These are phyloP conservation scores for Apophysomyces variabilis DNA, from an alignment of 371 early-diverging fungal genomes.

Conservation along the genomic window DNA sequence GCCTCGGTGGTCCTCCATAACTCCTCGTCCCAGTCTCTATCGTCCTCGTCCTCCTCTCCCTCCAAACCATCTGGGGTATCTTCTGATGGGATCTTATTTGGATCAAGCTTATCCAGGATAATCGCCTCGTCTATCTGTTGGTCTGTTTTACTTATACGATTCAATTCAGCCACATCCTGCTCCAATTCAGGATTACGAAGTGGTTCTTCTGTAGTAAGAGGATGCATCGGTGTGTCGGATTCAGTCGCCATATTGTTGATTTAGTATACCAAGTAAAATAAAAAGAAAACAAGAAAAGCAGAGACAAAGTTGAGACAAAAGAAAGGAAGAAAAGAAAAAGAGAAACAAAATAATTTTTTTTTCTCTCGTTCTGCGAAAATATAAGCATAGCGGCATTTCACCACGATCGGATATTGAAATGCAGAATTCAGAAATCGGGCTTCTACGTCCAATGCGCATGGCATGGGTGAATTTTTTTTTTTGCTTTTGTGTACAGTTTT, in stretches of 20 bases:
- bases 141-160: conserved; percentile 8
- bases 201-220: conserved; percentile 26
- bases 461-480: not conserved
- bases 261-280: not conserved
- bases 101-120: conserved; percentile 15
- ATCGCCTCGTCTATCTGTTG: conserved; percentile 5
- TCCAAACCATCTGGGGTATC: conserved; percentile 17
- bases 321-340: too few relatives aligned
- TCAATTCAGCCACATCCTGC: conserved; percentile 14
- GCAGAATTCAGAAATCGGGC: conserved; percentile 2
- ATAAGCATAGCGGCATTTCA: not conserved
- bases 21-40: conserved; percentile 29
- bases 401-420: conserved; percentile 2
- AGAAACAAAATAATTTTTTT: too few relatives aligned
- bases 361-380: too few relatives aligned
- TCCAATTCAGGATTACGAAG: conserved; percentile 7
- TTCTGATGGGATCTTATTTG: conserved; percentile 16
- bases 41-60: conserved; percentile 15
- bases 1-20: conserved; percentile 35
- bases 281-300: not conserved
- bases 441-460: not conserved
- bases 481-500: not conserved
- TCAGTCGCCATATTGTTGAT: not conserved
- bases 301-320: not conserved
- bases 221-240: conserved; percentile 8